Conservation (phyloP, 73 alveolate genomes). For the Tetrahymena thermophila region DNA sequence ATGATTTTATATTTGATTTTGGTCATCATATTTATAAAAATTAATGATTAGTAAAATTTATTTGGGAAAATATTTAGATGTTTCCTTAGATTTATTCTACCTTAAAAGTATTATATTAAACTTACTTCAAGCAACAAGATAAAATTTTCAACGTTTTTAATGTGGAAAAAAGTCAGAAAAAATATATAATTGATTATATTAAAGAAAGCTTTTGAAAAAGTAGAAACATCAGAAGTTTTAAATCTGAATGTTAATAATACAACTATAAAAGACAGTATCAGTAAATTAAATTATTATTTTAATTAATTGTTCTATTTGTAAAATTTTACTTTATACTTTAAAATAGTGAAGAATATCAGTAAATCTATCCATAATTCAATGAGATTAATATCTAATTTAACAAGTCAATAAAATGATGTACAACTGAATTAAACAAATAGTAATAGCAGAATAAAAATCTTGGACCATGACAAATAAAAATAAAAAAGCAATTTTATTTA, state of each 20-base stretch:
- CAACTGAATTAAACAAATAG: too few species aligned
- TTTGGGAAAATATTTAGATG: background rate
- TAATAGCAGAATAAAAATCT: too few species aligned
- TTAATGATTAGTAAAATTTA: background rate
- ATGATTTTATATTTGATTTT: too few species aligned
- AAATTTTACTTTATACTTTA: too few species aligned
- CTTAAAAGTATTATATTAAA: background rate
- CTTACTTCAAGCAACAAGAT: background rate
- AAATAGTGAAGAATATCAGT: background rate
- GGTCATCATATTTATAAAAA: too few species aligned
- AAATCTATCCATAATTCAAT: background rate
- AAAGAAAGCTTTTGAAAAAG: background rate
- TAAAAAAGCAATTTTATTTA: too few species aligned
- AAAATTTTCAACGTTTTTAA: background rate
- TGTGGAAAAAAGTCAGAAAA: background rate
- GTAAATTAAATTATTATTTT: background rate
- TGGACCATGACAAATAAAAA: background rate
- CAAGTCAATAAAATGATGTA: background rate
- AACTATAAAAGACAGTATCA: background rate
- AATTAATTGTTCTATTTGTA: too few species aligned
- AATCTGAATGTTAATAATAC: background rate
- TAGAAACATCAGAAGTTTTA: background rate
- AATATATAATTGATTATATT: background rate
- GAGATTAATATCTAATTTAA: background rate
- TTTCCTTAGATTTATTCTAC: background rate